Conservation (phyloP, 2,329 filamentous ascomycete species). For the Scedosporium dehoogii region DNA sequence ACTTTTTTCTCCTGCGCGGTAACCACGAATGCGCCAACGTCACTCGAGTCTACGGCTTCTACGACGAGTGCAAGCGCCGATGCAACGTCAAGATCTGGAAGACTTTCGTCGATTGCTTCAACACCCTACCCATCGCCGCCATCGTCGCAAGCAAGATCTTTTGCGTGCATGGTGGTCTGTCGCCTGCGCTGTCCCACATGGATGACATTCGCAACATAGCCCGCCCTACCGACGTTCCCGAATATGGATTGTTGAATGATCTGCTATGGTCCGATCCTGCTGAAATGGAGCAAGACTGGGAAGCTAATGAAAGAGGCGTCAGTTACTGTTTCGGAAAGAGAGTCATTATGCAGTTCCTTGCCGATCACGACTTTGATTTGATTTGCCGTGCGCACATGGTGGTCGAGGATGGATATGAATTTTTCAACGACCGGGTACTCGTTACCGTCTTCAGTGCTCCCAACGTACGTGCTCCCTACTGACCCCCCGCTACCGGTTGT, state of each 20-base stretch:
- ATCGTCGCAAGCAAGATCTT: conserved; percentile 97
- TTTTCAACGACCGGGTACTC: conserved; percentile 89
- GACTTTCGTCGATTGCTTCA: conserved; percentile 94
- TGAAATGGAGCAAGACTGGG: conserved; percentile 97
- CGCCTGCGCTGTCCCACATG: conserved; percentile 89
- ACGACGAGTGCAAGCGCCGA: conserved; percentile 93
- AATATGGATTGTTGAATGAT: conserved; percentile 92
- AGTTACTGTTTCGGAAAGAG: conserved; percentile 99
- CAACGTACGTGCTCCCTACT: conserved; percentile 59
- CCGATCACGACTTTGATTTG: conserved; percentile 90
- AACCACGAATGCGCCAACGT: conserved; percentile 98
- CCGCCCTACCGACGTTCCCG: conserved; percentile 90
- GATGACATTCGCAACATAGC: conserved; percentile 96
- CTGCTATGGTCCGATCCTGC: conserved; percentile 95
- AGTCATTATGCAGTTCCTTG: conserved; percentile 92
- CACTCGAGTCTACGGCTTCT: conserved; percentile 92
- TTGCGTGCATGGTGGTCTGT: conserved; percentile 90
- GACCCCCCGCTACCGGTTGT: not conserved
- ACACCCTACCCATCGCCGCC: conserved; percentile 87
- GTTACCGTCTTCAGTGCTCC: conserved; percentile 97
- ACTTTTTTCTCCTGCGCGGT: conserved; percentile 89
- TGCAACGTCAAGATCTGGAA: conserved; percentile 99
- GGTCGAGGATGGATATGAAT: conserved; percentile 97
- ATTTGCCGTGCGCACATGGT: conserved; percentile 99
- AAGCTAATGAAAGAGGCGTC: conserved; percentile 91